A percentile compares a stretch with the other conserved stretches of the same genome.
These are phyloP conservation scores for Torrubiellomyces zombiae DNA, from an alignment of 2,329 filamentous ascomycete species.

Conservation along the genomic window DNA sequence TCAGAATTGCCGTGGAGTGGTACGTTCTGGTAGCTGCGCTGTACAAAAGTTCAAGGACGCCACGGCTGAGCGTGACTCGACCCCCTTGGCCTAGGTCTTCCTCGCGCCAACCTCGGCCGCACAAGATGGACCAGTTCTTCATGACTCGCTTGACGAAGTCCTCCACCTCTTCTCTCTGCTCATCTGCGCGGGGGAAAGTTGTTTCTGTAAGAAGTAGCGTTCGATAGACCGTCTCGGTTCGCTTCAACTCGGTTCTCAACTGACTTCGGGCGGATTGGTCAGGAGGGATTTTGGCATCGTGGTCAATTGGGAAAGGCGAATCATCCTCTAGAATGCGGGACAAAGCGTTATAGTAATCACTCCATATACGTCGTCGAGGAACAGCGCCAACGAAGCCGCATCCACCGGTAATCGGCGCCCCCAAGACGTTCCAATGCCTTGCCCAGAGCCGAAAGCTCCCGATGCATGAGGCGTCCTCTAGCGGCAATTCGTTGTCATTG, in stretches of 20 bases:
- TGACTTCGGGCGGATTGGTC: conserved; percentile 41
- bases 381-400: conserved; percentile 41
- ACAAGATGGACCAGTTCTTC: conserved; percentile 70
- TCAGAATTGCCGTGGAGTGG: conserved; percentile 78
- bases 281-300: conserved; percentile 21
- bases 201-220: conserved; percentile 61
- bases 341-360: conserved; percentile 65
- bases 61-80: conserved; percentile 55
- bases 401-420: conserved; percentile 31
- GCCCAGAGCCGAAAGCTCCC: conserved; percentile 51
- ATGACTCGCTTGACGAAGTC: conserved; percentile 65
- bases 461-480: conserved; percentile 35
- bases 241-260: conserved; percentile 61
- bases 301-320: conserved; percentile 39
- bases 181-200: conserved; percentile 68
- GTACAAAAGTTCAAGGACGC: conserved; percentile 76
- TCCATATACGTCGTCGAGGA: conserved; percentile 58
- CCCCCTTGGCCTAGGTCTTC: conserved; percentile 69
- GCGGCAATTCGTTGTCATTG: conserved; percentile 30
- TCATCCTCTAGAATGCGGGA: conserved; percentile 58
- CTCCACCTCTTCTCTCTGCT: conserved; percentile 66
- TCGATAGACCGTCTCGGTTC: conserved; percentile 67
- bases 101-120: conserved; percentile 65
- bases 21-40: conserved; percentile 84
- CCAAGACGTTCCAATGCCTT: conserved; percentile 45